phyloP scores from a whole-genome alignment of 768 basidiomycete species.

The Tricholoma sp. region DNA sequence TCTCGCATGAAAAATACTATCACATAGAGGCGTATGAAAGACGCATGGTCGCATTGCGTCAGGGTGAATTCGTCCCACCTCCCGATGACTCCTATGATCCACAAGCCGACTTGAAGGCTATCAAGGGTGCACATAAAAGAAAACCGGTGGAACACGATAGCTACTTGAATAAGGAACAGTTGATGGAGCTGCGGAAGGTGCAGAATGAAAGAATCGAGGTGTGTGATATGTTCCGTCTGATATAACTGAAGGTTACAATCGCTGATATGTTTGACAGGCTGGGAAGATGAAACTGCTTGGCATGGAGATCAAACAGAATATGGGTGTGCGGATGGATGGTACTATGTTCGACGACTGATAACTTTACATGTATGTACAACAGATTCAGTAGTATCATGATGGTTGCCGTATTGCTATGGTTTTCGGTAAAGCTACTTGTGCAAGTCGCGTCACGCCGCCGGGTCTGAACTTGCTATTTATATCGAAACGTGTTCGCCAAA shows the following conservation, averaged over 20 bases:
- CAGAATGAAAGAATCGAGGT: constrained; percentile 86
- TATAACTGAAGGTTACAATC: neutral
- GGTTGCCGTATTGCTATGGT: neutral
- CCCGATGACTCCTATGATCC: constrained; percentile 73
- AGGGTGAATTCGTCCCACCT: constrained; percentile 78
- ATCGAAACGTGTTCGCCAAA: neutral
- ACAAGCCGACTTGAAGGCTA: constrained; percentile 77
- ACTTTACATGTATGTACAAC: neutral
- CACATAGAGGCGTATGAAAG: constrained; percentile 81
- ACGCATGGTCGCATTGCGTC: constrained; percentile 78
- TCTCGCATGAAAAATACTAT: constrained; percentile 95
- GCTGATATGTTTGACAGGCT: constrained; percentile 35
- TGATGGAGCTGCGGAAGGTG: constrained; percentile 75
- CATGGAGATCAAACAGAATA: constrained; percentile 79
- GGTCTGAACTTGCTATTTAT: too few species aligned
- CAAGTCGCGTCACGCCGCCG: too few species aligned
- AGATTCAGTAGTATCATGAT: neutral
- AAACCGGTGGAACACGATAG: constrained; percentile 61
- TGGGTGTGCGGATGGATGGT: constrained; percentile 87
- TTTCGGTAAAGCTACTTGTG: neutral
- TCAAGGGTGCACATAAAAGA: constrained; percentile 67
- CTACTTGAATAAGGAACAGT: constrained; percentile 72
- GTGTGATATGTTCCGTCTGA: constrained; percentile 13
- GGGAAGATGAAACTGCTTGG: constrained; percentile 84
- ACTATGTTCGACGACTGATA: constrained; percentile 46